Evolutionary conservation across 139 green algal species (phyloP).

Genomic region (Volvox reticuliferus): DNA sequence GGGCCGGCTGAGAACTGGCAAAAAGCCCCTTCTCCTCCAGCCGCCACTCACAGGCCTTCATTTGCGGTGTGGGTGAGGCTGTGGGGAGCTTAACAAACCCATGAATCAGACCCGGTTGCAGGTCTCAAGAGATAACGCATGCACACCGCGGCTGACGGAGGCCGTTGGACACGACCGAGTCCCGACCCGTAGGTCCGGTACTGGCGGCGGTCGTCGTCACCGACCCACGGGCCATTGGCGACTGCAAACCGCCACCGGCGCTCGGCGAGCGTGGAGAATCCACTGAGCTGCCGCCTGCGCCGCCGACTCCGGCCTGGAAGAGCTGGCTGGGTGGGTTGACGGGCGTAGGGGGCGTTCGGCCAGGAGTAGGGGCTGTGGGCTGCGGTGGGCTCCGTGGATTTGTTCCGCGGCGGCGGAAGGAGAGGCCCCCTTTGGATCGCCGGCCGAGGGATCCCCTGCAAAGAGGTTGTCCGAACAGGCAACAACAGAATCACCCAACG

Average conservation of each 20-base stretch:
- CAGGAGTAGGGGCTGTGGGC: constrained; percentile 24
- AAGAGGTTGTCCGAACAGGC: too few species aligned
- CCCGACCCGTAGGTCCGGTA: background rate
- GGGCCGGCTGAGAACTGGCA: too few species aligned
- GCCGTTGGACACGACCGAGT: background rate
- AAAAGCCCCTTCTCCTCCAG: too few species aligned
- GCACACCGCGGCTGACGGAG: background rate
- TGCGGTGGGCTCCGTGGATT: background rate
- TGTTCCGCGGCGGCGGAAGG: background rate
- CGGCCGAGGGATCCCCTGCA: background rate
- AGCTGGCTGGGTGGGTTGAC: background rate
- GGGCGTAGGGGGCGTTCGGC: background rate
- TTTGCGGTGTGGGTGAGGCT: background rate
- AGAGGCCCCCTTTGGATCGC: background rate
- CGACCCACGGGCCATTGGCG: background rate
- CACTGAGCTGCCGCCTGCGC: background rate
- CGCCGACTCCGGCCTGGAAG: background rate
- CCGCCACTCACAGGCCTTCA: background rate
- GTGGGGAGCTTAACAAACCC: background rate
- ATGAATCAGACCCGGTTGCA: background rate
- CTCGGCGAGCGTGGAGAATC: background rate
- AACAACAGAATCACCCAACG: too few species aligned
- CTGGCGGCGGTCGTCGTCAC: background rate
- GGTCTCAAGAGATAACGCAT: background rate
- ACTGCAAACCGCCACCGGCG: background rate